Evolutionary conservation across 108 stramenopile species (phyloP).

Genomic region (Skeletonema menzelii): DNA sequence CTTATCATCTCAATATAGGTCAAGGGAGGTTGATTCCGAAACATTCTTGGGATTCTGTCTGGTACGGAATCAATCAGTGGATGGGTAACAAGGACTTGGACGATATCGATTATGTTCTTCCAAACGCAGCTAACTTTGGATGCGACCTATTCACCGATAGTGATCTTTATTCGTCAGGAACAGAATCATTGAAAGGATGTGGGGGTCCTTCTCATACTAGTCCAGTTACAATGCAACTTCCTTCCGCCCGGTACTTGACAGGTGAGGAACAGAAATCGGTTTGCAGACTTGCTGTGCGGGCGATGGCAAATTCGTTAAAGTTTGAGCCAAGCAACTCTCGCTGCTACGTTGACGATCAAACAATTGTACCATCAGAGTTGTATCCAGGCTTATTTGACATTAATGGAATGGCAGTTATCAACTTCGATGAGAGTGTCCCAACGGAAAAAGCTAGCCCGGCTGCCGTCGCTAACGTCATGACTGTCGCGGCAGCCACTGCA

Average conservation of each 20-base stretch:
- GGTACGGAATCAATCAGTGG: constrained; percentile 47
- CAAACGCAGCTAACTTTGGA: constrained; percentile 24
- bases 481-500: neutral
- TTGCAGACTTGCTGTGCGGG: constrained; percentile 2
- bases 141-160: constrained; percentile 29
- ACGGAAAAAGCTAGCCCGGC: neutral
- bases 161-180: constrained; percentile 19
- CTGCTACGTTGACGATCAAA: neutral
- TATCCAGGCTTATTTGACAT: neutral
- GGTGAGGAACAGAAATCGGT: constrained; percentile 5
- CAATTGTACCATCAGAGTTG: neutral
- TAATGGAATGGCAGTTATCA: neutral
- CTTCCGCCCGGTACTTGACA: constrained; percentile 1
- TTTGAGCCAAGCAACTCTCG: neutral
- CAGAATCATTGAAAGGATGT: constrained; percentile 14
- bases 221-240: constrained; percentile 5
- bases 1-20: constrained; percentile 23
- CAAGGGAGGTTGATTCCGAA: constrained; percentile 68
- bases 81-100: constrained; percentile 14
- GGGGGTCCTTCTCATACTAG: constrained; percentile 2
- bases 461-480: neutral
- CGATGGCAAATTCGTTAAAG: neutral
- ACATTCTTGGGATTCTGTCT: constrained; percentile 67
- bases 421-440: neutral
- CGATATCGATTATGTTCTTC: constrained; percentile 30